phyloP scores from a whole-genome alignment of 495 filamentous ascomycete genomes.

The Opeltia flavorubescens region DNA sequence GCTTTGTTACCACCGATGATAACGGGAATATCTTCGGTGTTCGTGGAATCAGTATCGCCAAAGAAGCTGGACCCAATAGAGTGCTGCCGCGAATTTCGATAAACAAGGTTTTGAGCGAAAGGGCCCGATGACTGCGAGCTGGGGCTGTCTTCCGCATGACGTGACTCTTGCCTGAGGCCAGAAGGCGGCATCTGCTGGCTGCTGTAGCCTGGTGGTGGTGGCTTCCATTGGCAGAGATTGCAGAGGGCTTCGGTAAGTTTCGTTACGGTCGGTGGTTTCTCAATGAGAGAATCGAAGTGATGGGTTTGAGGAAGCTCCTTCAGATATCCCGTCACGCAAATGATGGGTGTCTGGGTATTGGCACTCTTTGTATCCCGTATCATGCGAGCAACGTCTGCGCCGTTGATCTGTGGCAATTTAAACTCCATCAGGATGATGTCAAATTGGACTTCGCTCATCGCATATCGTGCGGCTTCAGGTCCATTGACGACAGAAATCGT shows the following conservation, averaged over 20 bases:
- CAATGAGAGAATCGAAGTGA: slow-evolving; percentile 85
- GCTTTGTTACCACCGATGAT: slow-evolving; percentile 51
- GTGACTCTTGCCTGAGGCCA: slow-evolving; percentile 43
- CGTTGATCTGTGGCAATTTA: slow-evolving; percentile 86
- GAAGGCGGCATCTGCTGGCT: slow-evolving; percentile 44
- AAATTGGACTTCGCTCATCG: slow-evolving; percentile 80
- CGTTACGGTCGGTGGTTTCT: slow-evolving; percentile 83
- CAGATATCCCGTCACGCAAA: slow-evolving; percentile 93
- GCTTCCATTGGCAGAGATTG: slow-evolving; percentile 84
- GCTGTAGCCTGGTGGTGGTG: slow-evolving; percentile 41
- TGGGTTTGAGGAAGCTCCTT: slow-evolving; percentile 90
- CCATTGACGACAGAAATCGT: slow-evolving; percentile 87
- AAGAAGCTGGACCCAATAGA: slow-evolving; percentile 77
- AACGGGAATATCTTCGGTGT: slow-evolving; percentile 65
- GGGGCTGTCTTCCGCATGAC: slow-evolving; percentile 63
- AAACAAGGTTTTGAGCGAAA: slow-evolving; percentile 55
- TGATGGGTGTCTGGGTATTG: slow-evolving; percentile 88
- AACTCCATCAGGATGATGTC: slow-evolving; percentile 98
- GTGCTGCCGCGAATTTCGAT: slow-evolving; percentile 62
- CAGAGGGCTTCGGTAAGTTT: slow-evolving; percentile 78
- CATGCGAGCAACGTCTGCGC: slow-evolving; percentile 91
- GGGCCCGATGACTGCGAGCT: slow-evolving; percentile 61
- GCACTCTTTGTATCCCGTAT: slow-evolving; percentile 87
- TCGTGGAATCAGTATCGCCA: slow-evolving; percentile 67
- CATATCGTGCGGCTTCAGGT: slow-evolving; percentile 77